These are phyloP conservation scores for Phytopythium cucurbitacearum DNA, from an alignment of 352 stramenopile genomes.

Conservation along the genomic window DNA sequence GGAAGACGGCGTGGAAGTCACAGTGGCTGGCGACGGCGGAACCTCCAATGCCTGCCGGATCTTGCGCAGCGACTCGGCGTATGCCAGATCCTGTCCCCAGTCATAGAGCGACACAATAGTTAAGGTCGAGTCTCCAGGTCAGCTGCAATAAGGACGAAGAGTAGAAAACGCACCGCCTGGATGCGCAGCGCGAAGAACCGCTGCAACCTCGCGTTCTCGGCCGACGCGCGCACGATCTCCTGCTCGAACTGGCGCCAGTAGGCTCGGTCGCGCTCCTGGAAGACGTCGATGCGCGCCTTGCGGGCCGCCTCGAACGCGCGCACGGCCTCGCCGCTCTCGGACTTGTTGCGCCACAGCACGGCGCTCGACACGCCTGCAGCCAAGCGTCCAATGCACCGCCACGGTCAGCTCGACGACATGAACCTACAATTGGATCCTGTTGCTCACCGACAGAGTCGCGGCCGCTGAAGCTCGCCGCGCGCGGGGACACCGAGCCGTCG, in stretches of 20 bases:
- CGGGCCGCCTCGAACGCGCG: constrained; percentile 61
- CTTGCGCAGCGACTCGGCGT: constrained; percentile 63
- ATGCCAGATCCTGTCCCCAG: constrained; percentile 46
- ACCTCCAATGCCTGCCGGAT: constrained; percentile 55
- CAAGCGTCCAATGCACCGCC: neutral
- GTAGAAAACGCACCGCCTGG: constrained; percentile 33
- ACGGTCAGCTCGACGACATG: neutral
- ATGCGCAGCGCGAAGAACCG: constrained; percentile 64
- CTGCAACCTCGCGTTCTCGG: constrained; percentile 62
- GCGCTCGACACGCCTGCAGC: constrained; percentile 18
- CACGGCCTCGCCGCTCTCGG: constrained; percentile 48
- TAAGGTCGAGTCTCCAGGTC: neutral
- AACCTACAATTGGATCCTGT: neutral
- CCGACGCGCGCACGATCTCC: constrained; percentile 56
- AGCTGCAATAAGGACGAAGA: neutral
- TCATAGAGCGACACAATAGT: neutral
- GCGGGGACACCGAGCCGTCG: constrained; percentile 1
- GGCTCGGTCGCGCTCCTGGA: constrained; percentile 52
- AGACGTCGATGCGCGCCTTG: constrained; percentile 67
- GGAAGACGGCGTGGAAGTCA: constrained; percentile 3
- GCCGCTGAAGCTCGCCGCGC: constrained; percentile 4
- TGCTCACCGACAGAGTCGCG: constrained; percentile 1
- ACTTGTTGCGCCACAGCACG: constrained; percentile 58
- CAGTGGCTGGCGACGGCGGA: constrained; percentile 4
- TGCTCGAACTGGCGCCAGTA: constrained; percentile 83